Base-by-base conservation (phyloP, 176 grass and related monocot species). In the Stipa capillata region DNA sequence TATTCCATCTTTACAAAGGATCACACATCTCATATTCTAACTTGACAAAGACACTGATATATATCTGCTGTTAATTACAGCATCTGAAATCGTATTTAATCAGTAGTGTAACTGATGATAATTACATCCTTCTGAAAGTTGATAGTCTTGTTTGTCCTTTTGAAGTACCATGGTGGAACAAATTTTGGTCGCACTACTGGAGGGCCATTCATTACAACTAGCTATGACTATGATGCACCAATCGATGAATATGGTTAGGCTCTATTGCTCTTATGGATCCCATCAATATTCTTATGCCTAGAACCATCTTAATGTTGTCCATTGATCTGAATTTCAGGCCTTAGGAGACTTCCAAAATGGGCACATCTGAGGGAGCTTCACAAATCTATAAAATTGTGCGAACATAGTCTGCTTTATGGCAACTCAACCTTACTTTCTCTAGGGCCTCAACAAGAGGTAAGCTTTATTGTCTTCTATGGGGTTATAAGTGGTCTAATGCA, bases 191-290 rank as follows among this genome's bases (percentile, higher is more conserved):
- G 96, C 69, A 95, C 96, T 83, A 28, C 96, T 72, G 96, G 96
- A 68, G 96, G 92, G 47, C 96, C 96, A 16, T 99, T 99, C 80
- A 99, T 99, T 83, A 95, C 96, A 57, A 99, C 96, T 84, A 99
- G 96, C 81, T 99, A 99, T 51, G 96, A 99, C 86, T 99, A 99
- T 89, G 92, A 99, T 93, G 96, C 96, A 48, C 96, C 96, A 12
- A 91, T 99, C 56, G 96, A 99, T 89, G 96, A 99, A 90, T 99
- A 99, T 60, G 96, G 96, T 99, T 76, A 62, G 59, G 21, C 42
- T 65, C 15, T 71, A 69, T 60, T 82, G 14, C 31, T 83, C 1
- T 58, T 44, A 68, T 34, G 21, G 1, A 61, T 85, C 65, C 39
- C 7, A 77, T 77, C 18, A 58, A 33, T 68, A 33, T 73, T 42